Percentiles rank a stretch among this genome's conserved stretches.
phyloP scores from a whole-genome alignment of 768 basidiomycete species.

The Solioccasus polychromus region DNA sequence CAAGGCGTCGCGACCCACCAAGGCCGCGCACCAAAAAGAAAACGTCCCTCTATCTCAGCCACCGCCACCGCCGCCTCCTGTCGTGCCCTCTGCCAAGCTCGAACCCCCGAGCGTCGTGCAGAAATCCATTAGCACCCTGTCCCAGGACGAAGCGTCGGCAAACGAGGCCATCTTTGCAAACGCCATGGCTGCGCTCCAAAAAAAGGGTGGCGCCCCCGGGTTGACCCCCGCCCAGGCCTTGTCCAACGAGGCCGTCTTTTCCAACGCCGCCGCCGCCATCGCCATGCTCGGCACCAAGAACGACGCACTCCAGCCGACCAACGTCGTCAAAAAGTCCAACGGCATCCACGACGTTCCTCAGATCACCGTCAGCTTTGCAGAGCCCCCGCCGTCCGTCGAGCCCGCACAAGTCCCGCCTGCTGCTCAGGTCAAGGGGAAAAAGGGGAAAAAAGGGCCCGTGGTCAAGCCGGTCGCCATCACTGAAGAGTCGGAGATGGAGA shows the following conservation, averaged over 20 bases:
- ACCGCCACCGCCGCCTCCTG: no score
- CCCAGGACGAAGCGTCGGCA: constrained; percentile 22
- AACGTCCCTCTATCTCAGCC: constrained; percentile 17
- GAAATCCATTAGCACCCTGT: constrained; percentile 26
- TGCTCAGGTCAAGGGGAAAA: constrained; percentile 22
- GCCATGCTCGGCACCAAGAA: constrained; percentile 11
- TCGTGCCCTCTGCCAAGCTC: constrained; percentile 12
- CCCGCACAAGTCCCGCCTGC: constrained; percentile 10
- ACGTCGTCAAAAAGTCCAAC: constrained; percentile 25
- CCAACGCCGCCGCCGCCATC: constrained; percentile 22
- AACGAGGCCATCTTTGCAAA: constrained; percentile 28
- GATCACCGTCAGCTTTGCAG: constrained; percentile 26
- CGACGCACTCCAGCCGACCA: constrained; percentile 16
- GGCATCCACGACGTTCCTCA: constrained; percentile 28
- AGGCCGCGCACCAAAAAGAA: constrained; percentile 26
- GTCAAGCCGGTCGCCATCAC: constrained; percentile 14
- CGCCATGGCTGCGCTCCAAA: constrained; percentile 22
- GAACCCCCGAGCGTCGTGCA: constrained; percentile 22
- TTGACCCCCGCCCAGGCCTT: constrained; percentile 20
- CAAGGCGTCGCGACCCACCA: constrained; percentile 13
- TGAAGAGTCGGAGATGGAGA: constrained; percentile 15
- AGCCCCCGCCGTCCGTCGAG: constrained; percentile 2
- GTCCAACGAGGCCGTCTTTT: constrained; percentile 24
- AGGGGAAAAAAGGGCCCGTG: constrained; percentile 22
- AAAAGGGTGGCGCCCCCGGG: constrained; percentile 1